Percentiles rank a stretch among this genome's conserved stretches.
These are phyloP conservation scores for Hanseniaspora lachancei DNA, from an alignment of 805 yeast genomes.

Conservation along the genomic window DNA sequence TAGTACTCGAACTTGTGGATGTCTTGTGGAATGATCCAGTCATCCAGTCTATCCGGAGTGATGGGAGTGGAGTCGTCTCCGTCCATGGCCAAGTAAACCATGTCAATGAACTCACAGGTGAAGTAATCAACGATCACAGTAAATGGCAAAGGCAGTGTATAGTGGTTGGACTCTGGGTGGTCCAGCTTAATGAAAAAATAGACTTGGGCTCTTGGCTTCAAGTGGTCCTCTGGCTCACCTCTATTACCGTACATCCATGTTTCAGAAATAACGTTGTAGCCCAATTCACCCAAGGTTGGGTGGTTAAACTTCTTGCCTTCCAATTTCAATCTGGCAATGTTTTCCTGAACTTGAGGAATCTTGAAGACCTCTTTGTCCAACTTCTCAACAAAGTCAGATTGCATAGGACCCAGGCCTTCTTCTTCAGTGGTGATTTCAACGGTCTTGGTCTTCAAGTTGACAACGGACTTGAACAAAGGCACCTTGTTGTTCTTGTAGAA, in stretches of 20 bases:
- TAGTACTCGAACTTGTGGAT: slow-evolving; percentile 65
- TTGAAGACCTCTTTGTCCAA: slow-evolving; percentile 38
- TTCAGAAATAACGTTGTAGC: slow-evolving; percentile 41
- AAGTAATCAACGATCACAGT: slow-evolving; percentile 59
- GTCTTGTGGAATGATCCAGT: slow-evolving; percentile 31
- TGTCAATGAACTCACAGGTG: slow-evolving; percentile 49
- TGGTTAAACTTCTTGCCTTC: slow-evolving; percentile 33
- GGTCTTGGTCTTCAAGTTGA: slow-evolving; percentile 51
- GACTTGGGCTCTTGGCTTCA: slow-evolving; percentile 47
- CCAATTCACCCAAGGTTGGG: slow-evolving; percentile 18
- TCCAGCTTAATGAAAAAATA: slow-evolving; percentile 61
- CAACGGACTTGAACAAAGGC: slow-evolving; percentile 57
- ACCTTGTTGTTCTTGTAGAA: slow-evolving; percentile 43
- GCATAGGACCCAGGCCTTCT: slow-evolving; percentile 58
- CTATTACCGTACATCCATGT: slow-evolving; percentile 77
- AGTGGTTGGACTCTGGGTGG: slow-evolving; percentile 62
- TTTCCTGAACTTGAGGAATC: slow-evolving; percentile 50
- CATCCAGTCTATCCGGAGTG: slow-evolving; percentile 4
- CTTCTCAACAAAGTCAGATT: slow-evolving; percentile 48
- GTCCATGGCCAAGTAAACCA: slow-evolving; percentile 64
- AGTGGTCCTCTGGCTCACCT: slow-evolving; percentile 42
- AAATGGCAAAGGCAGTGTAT: slow-evolving; percentile 59
- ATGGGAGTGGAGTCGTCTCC: slow-evolving; percentile 34
- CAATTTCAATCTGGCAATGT: slow-evolving; percentile 51
- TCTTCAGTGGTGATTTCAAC: slow-evolving; percentile 43